phyloP scores from a whole-genome alignment of 257 asterid species.

The Lantana camara region DNA sequence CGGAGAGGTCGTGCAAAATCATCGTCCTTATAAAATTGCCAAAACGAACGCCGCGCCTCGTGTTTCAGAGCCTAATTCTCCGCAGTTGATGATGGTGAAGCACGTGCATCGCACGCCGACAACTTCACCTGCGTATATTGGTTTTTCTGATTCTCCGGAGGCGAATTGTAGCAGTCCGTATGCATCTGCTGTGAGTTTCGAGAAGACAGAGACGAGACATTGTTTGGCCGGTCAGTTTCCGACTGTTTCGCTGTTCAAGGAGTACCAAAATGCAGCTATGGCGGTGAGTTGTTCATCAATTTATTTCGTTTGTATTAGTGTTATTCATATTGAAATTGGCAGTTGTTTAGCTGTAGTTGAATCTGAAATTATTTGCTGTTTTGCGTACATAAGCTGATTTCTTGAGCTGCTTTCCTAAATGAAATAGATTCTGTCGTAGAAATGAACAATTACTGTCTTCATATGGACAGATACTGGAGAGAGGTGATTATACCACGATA shows the following conservation, averaged over 20 bases:
- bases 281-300: constrained; percentile 52
- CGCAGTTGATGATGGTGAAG: constrained; percentile 65
- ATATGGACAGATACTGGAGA: constrained; percentile 80
- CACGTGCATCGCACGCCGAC: constrained; percentile 55
- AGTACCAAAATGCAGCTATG: constrained; percentile 95
- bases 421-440: constrained; percentile 25
- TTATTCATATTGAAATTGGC: constrained; percentile 5
- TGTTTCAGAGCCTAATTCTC: constrained; percentile 43
- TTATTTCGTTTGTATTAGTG: neutral
- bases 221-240: constrained; percentile 89
- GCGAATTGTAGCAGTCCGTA: constrained; percentile 35
- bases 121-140: constrained; percentile 38
- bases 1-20: constrained; percentile 63
- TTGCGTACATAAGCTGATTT: neutral
- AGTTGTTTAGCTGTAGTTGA: constrained; percentile 4
- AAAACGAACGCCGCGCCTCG: constrained; percentile 36
- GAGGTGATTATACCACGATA: constrained; percentile 75
- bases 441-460: constrained; percentile 11
- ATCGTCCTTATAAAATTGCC: constrained; percentile 55
- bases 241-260: constrained; percentile 85
- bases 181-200: constrained; percentile 46
- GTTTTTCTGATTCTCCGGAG: constrained; percentile 42
- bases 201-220: constrained; percentile 57
- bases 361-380: constrained; percentile 2
- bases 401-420: neutral